These are phyloP conservation scores for Xerocomellus dryophilus DNA, from an alignment of 768 basidiomycete species.

Conservation along the genomic window DNA sequence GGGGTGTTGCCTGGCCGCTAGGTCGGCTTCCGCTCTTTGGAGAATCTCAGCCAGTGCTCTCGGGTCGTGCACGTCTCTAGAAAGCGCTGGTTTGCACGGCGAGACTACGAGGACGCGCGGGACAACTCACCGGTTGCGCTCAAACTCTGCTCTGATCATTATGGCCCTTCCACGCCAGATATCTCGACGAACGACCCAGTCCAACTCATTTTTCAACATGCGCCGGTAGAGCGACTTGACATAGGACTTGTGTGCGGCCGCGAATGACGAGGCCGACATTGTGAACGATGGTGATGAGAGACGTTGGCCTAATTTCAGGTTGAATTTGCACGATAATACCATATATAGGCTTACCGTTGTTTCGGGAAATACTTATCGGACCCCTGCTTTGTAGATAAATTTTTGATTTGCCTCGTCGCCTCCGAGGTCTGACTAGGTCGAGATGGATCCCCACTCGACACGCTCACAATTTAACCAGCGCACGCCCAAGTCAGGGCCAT, in stretches of 20 bases:
- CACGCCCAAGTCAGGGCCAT: conserved; percentile 64
- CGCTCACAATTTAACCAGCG: conserved; percentile 74
- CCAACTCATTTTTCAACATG: conserved; percentile 77
- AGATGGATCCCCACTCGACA: conserved; percentile 78
- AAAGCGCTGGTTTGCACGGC: not conserved
- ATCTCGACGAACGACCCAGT: conserved; percentile 87
- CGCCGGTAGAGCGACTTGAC: conserved; percentile 92
- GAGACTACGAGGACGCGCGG: conserved; percentile 12
- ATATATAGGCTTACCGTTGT: too few species aligned
- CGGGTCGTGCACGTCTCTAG: conserved; percentile 80
- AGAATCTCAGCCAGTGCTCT: conserved; percentile 75
- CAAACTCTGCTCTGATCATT: conserved; percentile 88
- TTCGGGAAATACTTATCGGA: too few species aligned
- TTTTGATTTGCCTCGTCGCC: not conserved
- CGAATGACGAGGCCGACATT: conserved; percentile 63
- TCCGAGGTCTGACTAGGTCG: not conserved
- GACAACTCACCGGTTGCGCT: conserved; percentile 71
- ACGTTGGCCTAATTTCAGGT: not conserved
- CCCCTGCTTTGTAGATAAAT: not conserved
- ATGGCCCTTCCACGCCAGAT: conserved; percentile 84
- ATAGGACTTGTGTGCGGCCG: conserved; percentile 72
- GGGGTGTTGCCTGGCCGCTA: conserved; percentile 71
- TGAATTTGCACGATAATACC: conserved; percentile 16
- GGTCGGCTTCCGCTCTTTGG: conserved; percentile 71
- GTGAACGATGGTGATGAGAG: conserved; percentile 8